Base-by-base conservation (phyloP, 2,329 filamentous ascomycete species). In the Botrytis deweyae region DNA sequence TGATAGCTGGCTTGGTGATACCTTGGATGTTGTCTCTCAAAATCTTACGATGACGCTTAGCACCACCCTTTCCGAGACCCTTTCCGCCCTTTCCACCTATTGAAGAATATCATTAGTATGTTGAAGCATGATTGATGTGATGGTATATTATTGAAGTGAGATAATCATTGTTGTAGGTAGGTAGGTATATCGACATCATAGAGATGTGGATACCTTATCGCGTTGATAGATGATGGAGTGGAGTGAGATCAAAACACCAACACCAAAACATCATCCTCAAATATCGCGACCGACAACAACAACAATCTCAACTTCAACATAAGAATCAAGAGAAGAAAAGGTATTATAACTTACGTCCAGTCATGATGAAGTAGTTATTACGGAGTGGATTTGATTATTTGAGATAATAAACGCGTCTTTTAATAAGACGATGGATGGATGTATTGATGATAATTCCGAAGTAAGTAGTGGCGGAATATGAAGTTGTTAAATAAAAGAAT, bases 21-120 rank as follows among this genome's bases (percentile, higher is more conserved):
- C 95, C 95, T 88, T 98, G 95, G 84, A 98, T 98, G 93, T 97
- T 98, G 92, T 97, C 95, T 87, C 95, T 94, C 86, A 98, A 90
- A 89, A 98, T 98, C 93, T 98, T 98, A 83, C 95, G 92, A 88
- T 98, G 95, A 87, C 95, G 95, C 93, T 98, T 98, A 87, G 95
- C 95, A 85, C 95, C 95, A 80, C 95, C 95, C 92, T 97, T 97
- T 85, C 95, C 95, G 86, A 97, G 94, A 84, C 94, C 95, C 91
- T 97, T 97, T 84, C 95, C 95, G 86, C 94, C 94, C 88, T 80
- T 80, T 79, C 79, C 79, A 72, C 79, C 79, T 80, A 59, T 76
- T 9, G 10, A 40, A n/a, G n/a, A 42, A 42, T 4, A 33, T 14
- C 1, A 58, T 68, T 55, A 68, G 49, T 20, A 68, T 4, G 9